Conservation (phyloP, 352 stramenopile genomes). For the Paralagenidium karlingii region DNA sequence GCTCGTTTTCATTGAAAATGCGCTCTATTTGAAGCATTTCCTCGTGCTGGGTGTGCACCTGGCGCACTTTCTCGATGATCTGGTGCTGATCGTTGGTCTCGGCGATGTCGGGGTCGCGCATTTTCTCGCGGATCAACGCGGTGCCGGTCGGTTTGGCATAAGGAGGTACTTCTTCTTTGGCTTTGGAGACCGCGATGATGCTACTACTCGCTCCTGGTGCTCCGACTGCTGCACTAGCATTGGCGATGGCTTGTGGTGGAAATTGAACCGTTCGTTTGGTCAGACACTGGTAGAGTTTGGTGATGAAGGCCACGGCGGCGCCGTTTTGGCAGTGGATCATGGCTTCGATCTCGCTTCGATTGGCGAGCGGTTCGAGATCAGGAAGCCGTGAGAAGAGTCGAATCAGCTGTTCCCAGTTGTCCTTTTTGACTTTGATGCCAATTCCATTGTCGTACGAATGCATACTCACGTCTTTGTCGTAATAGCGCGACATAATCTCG, state of each 20-base stretch:
- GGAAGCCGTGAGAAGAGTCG: constrained; percentile 67
- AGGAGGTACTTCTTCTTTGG: constrained; percentile 45
- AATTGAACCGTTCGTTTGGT: constrained; percentile 81
- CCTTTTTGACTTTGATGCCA: constrained; percentile 80
- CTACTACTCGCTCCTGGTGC: no score
- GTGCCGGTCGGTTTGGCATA: constrained; percentile 78
- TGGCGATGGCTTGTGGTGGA: no score
- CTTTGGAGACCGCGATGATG: no score
- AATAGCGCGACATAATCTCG: constrained; percentile 87
- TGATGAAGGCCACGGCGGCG: constrained; percentile 71
- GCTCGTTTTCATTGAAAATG: constrained; percentile 35
- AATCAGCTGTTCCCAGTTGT: constrained; percentile 86
- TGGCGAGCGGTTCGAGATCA: constrained; percentile 46
- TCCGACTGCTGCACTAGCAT: no score
- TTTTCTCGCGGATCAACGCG: constrained; percentile 73
- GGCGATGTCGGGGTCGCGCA: constrained; percentile 55
- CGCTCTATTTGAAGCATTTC: constrained; percentile 71
- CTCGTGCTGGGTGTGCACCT: constrained; percentile 62
- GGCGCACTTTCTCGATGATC: constrained; percentile 41
- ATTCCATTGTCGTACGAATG: constrained; percentile 90
- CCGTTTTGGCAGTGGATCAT: constrained; percentile 88
- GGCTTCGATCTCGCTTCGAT: constrained; percentile 47
- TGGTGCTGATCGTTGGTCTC: constrained; percentile 61
- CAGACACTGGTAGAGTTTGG: constrained; percentile 83
- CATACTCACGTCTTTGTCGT: constrained; percentile 88